A percentile compares a stretch with the other conserved stretches of the same genome.
phyloP scores from a whole-genome alignment of 2,329 filamentous ascomycete genomes.

The Helminthosporium solani region DNA sequence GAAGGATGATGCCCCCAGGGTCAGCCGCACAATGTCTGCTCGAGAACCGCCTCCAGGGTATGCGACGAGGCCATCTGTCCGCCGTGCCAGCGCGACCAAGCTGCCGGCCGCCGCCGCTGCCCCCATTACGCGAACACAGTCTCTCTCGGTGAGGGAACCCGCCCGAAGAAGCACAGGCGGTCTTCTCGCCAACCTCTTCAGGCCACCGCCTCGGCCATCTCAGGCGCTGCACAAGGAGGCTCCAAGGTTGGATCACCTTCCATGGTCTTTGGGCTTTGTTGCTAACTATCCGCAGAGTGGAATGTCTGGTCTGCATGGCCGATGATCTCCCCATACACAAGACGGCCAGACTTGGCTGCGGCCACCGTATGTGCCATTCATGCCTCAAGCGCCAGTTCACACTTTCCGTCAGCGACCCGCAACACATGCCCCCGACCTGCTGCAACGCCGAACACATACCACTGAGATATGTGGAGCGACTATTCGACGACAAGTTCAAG shows the following conservation, averaged over 20 bases:
- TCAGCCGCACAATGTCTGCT: conserved; percentile 35
- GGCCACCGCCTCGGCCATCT: conserved; percentile 23
- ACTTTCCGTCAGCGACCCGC: conserved; percentile 72
- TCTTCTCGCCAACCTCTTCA: conserved; percentile 36
- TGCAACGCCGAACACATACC: conserved; percentile 74
- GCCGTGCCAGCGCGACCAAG: conserved; percentile 35
- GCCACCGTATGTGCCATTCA: conserved; percentile 76
- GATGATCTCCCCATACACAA: conserved; percentile 65
- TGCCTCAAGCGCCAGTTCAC: conserved; percentile 76
- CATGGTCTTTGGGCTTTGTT: neutral
- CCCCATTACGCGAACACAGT: conserved; percentile 22
- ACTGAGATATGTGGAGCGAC: conserved; percentile 70
- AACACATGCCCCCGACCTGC: conserved; percentile 82
- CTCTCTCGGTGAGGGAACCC: conserved; percentile 24
- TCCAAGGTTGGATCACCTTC: conserved; percentile 16
- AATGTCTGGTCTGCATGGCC: conserved; percentile 70
- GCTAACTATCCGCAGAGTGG: conserved; percentile 52
- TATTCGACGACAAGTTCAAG: conserved; percentile 76
- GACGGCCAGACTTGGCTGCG: conserved; percentile 72
- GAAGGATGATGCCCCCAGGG: conserved; percentile 29
- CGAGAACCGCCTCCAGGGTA: conserved; percentile 32
- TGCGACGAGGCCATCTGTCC: conserved; percentile 30
- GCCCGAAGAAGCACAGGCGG: conserved; percentile 35
- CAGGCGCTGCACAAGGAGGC: conserved; percentile 29
- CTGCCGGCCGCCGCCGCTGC: conserved; percentile 16